Evolutionary conservation across 352 stramenopile genomes (phyloP), one percentile per base, ranked within the genome.

Genomic region (Pythium rishiriense): DNA sequence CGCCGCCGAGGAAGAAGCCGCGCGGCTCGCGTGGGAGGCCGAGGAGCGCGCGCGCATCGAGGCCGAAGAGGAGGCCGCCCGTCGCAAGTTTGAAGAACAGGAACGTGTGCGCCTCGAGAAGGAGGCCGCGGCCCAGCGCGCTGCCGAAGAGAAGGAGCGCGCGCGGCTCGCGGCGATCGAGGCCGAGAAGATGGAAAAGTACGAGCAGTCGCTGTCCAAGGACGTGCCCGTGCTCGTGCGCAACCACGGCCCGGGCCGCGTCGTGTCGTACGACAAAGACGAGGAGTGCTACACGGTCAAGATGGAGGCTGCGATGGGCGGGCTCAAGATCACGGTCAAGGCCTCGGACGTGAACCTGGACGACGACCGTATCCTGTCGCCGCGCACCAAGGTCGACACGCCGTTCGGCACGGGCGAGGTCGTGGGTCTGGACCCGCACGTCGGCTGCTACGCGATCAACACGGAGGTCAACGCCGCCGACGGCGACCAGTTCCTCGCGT

Each of bases 401-500:
- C 87, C 87, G 29, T 95, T 95, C 55, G 87, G 87, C 31, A 81
- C 80, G 21, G 87, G 87, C 31, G 87, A 95, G 58, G 75, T 95
- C 17, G 82, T 95, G 6, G 87, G 87, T 17, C 71, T 95, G 25
- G 87, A 95, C 65, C 87, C 87, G 24, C 87, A 95, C 59, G 81
- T 94, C n/a, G 87, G 87, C 54, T 95, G 87, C 74, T 95, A 95
- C 74, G 87, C 87, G 22, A 84, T 95, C 57, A 91, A 93, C 66
- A 93, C 85, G 49, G 83, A 95, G 68, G 64, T 95, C 46, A 81
- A 84, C 49, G 83, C 80, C 0, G 68, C 84, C 25, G 79, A 95
- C 15, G 81, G 83, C 62, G 83, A 93, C 64, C 81, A 92, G 64
- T 89, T 91, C 66, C 62, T 94, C 50, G 87, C 87, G 24, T 95